Evolutionary conservation across 1,284 basidiomycete genomes (phyloP).

Genomic region (Pseudozyma tsukubaensis): DNA sequence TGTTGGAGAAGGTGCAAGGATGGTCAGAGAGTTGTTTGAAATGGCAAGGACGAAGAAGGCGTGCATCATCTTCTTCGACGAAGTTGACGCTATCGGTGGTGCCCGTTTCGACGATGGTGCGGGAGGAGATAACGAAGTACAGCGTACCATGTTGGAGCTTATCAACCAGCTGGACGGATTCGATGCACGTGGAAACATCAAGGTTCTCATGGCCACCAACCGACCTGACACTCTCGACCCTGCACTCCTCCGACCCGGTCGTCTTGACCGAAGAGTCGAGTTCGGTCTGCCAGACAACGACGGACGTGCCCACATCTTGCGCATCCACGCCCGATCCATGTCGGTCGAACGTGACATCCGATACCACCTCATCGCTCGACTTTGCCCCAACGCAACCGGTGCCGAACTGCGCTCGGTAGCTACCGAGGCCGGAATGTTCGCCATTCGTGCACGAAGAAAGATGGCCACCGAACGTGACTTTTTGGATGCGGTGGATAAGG

Average conservation of each 20-base stretch:
- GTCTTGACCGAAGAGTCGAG: constrained; percentile 94
- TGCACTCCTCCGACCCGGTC: constrained; percentile 92
- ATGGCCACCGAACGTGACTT: constrained; percentile 98
- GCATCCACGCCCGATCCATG: constrained; percentile 96
- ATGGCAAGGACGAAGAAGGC: constrained; percentile 99
- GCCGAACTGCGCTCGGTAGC: constrained; percentile 96
- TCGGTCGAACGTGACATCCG: constrained; percentile 96
- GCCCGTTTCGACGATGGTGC: constrained; percentile 99
- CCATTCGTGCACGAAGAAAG: constrained; percentile 94
- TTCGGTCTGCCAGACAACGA: constrained; percentile 96
- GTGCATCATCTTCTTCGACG: constrained; percentile 99
- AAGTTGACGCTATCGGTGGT: constrained; percentile 96
- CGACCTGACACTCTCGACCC: constrained; percentile 98
- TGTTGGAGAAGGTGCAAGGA: constrained; percentile 97
- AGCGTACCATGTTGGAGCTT: constrained; percentile 98
- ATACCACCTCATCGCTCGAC: constrained; percentile 94
- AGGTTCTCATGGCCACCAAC: constrained; percentile 99
- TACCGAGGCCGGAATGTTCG: constrained; percentile 99
- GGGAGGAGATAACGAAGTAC: constrained; percentile 98
- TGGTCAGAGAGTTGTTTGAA: constrained; percentile 99
- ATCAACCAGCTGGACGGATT: constrained; percentile 99
- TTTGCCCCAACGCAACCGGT: constrained; percentile 98
- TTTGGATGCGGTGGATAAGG: constrained; percentile 97
- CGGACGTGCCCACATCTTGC: constrained; percentile 94
- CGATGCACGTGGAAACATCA: constrained; percentile 98